Evolutionary conservation across 2,329 filamentous ascomycete genomes (phyloP).

Genomic region (Xylaria sp.): DNA sequence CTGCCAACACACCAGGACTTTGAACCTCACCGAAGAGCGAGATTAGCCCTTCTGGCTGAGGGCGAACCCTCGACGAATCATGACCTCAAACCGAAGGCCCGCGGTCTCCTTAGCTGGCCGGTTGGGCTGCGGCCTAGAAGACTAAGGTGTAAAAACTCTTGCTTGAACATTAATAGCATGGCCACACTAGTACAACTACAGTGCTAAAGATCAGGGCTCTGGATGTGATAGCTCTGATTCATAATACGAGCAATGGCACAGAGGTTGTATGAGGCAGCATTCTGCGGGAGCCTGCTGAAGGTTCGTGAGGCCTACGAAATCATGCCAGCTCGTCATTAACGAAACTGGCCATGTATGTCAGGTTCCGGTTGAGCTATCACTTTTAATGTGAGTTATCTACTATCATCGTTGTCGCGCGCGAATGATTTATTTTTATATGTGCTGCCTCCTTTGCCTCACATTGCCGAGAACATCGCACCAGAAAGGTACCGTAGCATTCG

Average conservation of each 20-base stretch:
- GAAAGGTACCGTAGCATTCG: too few relatives aligned
- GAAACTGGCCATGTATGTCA: not conserved
- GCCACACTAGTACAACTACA: conserved; percentile 3
- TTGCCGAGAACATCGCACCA: too few relatives aligned
- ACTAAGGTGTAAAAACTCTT: conserved; percentile 12
- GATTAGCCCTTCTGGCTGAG: conserved; percentile 13
- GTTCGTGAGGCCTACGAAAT: not conserved
- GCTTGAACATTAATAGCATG: not conserved
- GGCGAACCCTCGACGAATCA: conserved; percentile 24
- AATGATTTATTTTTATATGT: not conserved
- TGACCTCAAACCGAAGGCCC: conserved; percentile 2
- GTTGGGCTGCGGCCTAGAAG: conserved; percentile 26
- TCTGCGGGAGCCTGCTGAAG: not conserved
- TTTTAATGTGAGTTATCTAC: not conserved
- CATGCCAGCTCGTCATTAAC: not conserved
- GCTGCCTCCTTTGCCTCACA: too few relatives aligned
- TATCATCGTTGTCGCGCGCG: not conserved
- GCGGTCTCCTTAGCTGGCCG: conserved; percentile 23
- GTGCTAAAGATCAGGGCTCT: not conserved
- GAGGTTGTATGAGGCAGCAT: not conserved
- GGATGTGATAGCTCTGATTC: not conserved
- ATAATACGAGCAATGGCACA: conserved; percentile 7
- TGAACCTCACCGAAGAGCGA: conserved; percentile 31
- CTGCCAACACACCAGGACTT: conserved; percentile 35
- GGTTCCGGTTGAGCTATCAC: not conserved